Evolutionary conservation across 164 flowering plant species (phyloP), one percentile per base, ranked within the genome.

Genomic region (Santalum album): DNA sequence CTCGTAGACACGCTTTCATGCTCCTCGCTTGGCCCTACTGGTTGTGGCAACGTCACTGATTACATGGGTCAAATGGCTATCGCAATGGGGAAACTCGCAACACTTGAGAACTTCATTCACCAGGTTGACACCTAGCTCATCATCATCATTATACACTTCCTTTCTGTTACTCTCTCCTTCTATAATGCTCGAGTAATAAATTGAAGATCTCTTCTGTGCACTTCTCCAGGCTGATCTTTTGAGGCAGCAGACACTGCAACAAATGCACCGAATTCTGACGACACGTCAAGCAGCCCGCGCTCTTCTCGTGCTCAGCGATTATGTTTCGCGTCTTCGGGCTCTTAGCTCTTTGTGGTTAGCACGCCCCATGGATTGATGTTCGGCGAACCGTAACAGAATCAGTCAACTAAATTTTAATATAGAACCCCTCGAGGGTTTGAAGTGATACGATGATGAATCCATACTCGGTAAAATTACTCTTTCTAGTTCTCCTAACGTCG

Each of bases 61-160:
- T 87, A 90, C 70, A 85, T 87, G 94, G 86, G 90, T 39, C 95
- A 84, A 65, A 90, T 90, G 97, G 94, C 96, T 9, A 69, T 77
- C 27, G 95, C 97, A 19, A 85, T 90, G 94, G 81, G 87, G 64
- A 80, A 83, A 63, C 77, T 90, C 38, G 78, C 84, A 32, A 83
- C 78, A 1, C 70, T 87, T 0, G 94, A 90, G 60, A 78, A 69
- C 68, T 90, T 90, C 65, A 71, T 90, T 63, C 80, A 78, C 68
- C 97, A 90, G 87, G 97, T 87, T 66, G 34, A 3, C 4, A 29
- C 34, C 9, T 3, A 29, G 34, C 34, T 29, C 4, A 9, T 29
- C 34, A 3, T 29, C 9, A n/a, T n/a, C n/a, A n/a, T 29, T 9
- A 29, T 29, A 29, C 34, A 29, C 34, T 29, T 29, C 34, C 18